Base-by-base conservation (phyloP, 495 filamentous ascomycete species). In the Clavariopsis aquatica region DNA sequence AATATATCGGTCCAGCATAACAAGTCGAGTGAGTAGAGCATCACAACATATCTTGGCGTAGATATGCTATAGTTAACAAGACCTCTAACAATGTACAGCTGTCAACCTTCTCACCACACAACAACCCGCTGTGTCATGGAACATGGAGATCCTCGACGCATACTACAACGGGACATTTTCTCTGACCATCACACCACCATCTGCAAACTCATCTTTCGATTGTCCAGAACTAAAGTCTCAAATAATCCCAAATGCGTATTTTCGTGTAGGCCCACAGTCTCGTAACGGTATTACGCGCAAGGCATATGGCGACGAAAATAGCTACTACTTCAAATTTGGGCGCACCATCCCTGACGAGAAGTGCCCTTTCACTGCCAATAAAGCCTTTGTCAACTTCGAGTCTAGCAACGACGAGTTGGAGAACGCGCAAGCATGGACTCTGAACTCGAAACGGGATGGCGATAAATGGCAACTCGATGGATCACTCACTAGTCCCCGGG, bases 161-260 rank as follows among this genome's bases (percentile, higher is more conserved):
- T 58, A 58, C 55, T 58, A 58, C 55, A 58, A 58, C 55, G 55
- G 55, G 15, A 22, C 8, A 20, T 58, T 46, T 41, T 58, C 55
- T 1, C 10, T 58, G 2, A 58, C 41, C 36, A 36, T 58, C 12
- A 58, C 55, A 19, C 55, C 55, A 2, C 55, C 55, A 15, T 8
- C 55, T 13, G 1, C n/a, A 13, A 58, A 58, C 55, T n/a, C 15
- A 0, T 41, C 55, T 4, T 58, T 26, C 24, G 24, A 58, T 24
- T 58, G 55, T 26, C 36, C 41, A 1, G 17, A 17, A 23, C 36
- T 58, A 6, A 23, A 47, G 10, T 45, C 36, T 7, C 55, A 45
- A 46, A 22, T 19, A 20, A 47, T 58, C 41, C 55, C 55, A 36
- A n/a, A 58, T 17, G 41, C 41, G 15, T 58, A 27, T 24, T 46